These are phyloP conservation scores for Talaromyces nanjingensis DNA, from an alignment of 495 filamentous ascomycete species.

Conservation along the genomic window DNA sequence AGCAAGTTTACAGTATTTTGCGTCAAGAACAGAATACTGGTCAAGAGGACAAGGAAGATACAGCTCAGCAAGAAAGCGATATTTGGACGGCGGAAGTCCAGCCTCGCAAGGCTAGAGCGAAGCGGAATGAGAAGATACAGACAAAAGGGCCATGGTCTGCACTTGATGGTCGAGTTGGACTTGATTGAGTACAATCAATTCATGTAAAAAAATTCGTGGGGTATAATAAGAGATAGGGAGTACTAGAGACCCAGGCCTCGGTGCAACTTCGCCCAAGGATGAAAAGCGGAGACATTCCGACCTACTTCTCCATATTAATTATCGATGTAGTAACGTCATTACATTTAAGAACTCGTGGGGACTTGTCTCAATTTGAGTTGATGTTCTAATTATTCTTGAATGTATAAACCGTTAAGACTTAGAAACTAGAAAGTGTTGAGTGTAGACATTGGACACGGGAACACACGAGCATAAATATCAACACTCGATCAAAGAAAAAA, in stretches of 20 bases:
- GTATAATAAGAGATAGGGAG: background rate
- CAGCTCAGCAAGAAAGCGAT: slow-evolving; percentile 18
- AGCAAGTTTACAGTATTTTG: slow-evolving; percentile 26
- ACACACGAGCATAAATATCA: background rate
- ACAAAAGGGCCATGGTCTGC: slow-evolving; percentile 31
- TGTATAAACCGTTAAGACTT: too few species aligned
- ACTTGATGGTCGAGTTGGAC: slow-evolving; percentile 28
- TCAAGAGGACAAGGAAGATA: slow-evolving; percentile 13
- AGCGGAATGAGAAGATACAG: slow-evolving; percentile 16
- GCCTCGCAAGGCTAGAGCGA: slow-evolving; percentile 14
- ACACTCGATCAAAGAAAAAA: background rate
- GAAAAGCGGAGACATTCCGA: background rate
- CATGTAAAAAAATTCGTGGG: background rate
- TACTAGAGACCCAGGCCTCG: background rate
- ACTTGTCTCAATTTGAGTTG: too few species aligned
- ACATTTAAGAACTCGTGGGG: slow-evolving; percentile 1
- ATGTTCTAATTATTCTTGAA: too few species aligned
- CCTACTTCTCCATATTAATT: slow-evolving; percentile 1
- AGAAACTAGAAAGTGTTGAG: too few species aligned
- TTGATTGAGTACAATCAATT: slow-evolving; percentile 11
- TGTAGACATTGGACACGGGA: background rate
- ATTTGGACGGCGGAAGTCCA: slow-evolving; percentile 32
- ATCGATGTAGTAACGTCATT: background rate
- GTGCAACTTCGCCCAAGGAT: background rate
- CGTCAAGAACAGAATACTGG: slow-evolving; percentile 30